Evolutionary conservation across 768 basidiomycete species (phyloP).

Genomic region (Trametes elegans): DNA sequence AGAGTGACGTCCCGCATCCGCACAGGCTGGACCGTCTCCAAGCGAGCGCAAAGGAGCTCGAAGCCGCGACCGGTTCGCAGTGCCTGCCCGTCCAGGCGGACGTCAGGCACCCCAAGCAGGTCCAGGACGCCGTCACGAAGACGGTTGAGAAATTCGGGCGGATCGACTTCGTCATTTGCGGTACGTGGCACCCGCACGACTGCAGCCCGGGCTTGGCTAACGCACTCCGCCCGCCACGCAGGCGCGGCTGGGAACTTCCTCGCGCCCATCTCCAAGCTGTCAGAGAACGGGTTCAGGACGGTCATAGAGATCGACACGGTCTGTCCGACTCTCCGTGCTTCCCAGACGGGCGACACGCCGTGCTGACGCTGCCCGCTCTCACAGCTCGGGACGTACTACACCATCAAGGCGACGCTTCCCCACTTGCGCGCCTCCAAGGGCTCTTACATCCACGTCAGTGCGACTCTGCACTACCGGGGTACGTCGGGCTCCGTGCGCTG

Average conservation of each 20-base stretch:
- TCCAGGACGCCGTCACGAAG: conserved; percentile 73
- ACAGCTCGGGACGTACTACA: conserved; percentile 90
- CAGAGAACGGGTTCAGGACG: conserved; percentile 87
- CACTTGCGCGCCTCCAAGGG: conserved; percentile 72
- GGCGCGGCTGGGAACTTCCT: conserved; percentile 98
- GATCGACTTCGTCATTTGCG: conserved; percentile 95
- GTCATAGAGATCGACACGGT: conserved; percentile 95
- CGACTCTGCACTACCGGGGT: conserved; percentile 86
- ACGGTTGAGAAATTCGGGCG: conserved; percentile 75
- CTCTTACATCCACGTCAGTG: conserved; percentile 86
- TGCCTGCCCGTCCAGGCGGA: conserved; percentile 80
- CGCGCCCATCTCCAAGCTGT: conserved; percentile 77
- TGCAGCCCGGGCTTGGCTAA: background rate
- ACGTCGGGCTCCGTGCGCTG: conserved; percentile 16
- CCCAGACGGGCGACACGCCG: background rate
- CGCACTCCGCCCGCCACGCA: conserved; percentile 28
- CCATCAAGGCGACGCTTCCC: conserved; percentile 86
- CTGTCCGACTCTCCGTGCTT: conserved; percentile 20
- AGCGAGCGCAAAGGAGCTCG: conserved; percentile 68
- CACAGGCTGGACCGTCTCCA: conserved; percentile 68
- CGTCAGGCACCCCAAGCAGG: conserved; percentile 71
- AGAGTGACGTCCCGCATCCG: background rate
- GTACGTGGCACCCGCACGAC: conserved; percentile 39
- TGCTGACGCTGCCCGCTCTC: conserved; percentile 1
- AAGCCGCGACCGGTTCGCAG: conserved; percentile 59